Conservation (phyloP, 108 stramenopile species). For the Nitzschia inconspicua region DNA sequence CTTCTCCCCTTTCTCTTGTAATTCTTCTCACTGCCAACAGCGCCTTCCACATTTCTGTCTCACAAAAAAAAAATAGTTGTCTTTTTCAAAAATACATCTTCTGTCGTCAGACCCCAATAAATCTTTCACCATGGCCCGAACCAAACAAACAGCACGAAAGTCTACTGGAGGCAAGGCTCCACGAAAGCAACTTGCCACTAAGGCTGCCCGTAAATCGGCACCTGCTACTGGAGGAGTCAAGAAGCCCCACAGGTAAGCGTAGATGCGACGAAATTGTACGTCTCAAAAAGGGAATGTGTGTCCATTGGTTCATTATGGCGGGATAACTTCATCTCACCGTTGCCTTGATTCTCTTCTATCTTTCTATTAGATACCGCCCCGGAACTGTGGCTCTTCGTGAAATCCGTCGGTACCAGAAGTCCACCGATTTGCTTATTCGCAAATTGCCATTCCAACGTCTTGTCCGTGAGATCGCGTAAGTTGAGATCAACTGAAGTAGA, state of each 20-base stretch:
- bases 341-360: too few species aligned
- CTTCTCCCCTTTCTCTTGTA: too few species aligned
- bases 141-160: slow-evolving; percentile 98
- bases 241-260: slow-evolving; percentile 84
- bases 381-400: slow-evolving; percentile 98
- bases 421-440: slow-evolving; percentile 91
- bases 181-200: slow-evolving; percentile 89
- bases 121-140: slow-evolving; percentile 85
- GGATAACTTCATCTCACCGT: too few species aligned
- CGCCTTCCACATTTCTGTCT: background rate
- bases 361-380: slow-evolving; percentile 93
- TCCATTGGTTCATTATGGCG: too few species aligned
- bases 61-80: slow-evolving; percentile 2
- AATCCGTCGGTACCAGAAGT: slow-evolving; percentile 97
- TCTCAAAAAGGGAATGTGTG: too few species aligned
- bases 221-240: slow-evolving; percentile 89
- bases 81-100: background rate
- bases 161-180: slow-evolving; percentile 98
- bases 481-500: too few species aligned
- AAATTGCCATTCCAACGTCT: slow-evolving; percentile 97
- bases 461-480: slow-evolving; percentile 94
- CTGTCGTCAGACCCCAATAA: too few species aligned
- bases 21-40: too few species aligned
- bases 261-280: too few species aligned
- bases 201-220: slow-evolving; percentile 87